Conservation (phyloP, 805 yeast genomes). For the Candida schatavii region DNA sequence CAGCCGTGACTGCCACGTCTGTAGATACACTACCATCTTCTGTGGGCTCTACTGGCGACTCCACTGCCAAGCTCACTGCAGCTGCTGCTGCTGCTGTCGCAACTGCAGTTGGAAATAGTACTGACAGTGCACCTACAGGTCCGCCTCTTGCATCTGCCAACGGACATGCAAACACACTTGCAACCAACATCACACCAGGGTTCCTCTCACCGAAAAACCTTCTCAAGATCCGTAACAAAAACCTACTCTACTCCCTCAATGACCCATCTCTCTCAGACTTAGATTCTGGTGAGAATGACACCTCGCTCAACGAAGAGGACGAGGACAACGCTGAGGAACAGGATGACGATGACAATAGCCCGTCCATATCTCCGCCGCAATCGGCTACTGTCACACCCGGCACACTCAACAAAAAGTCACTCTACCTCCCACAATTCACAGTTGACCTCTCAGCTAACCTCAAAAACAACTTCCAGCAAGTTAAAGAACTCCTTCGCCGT, state of each 20-base stretch:
- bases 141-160: not conserved
- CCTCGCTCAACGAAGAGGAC: not conserved
- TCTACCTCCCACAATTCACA: conserved; percentile 45
- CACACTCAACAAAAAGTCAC: conserved; percentile 18
- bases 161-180: not conserved
- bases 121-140: not conserved
- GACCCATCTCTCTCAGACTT: conserved; percentile 37
- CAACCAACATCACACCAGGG: not conserved
- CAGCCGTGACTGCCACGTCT: not conserved
- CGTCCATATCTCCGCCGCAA: not conserved
- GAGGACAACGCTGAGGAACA: conserved; percentile 9
- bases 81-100: conserved; percentile 8
- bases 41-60: not conserved
- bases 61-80: conserved; percentile 10
- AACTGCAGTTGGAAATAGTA: conserved; percentile 6
- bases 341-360: not conserved
- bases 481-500: conserved; percentile 35
- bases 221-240: conserved; percentile 18
- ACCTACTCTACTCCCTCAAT: conserved; percentile 33
- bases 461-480: conserved; percentile 32
- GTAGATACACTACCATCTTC: not conserved
- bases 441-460: conserved; percentile 38
- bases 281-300: conserved; percentile 15
- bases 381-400: conserved; percentile 1
- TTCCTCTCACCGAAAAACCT: not conserved